These are phyloP conservation scores for Aspergillus ochraceoroseus DNA, from an alignment of 2,329 filamentous ascomycete genomes.

Conservation along the genomic window DNA sequence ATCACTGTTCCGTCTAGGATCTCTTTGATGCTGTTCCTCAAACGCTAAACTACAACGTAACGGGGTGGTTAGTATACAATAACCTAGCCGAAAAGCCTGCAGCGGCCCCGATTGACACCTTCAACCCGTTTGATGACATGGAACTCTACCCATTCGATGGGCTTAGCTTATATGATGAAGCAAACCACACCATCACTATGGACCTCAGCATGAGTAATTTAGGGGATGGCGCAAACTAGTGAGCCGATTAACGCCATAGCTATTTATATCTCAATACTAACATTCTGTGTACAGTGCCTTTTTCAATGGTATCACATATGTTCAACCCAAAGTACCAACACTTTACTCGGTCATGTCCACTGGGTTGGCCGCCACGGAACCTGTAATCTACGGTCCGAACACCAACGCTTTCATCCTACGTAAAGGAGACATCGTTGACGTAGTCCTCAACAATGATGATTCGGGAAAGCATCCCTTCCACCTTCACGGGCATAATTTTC, in stretches of 20 bases:
- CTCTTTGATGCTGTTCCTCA: conserved; percentile 65
- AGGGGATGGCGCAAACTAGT: conserved; percentile 39
- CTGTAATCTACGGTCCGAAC: conserved; percentile 59
- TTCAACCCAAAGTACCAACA: conserved; percentile 66
- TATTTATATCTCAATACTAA: conserved; percentile 40
- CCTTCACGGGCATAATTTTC: conserved; percentile 72
- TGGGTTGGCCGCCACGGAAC: conserved; percentile 52
- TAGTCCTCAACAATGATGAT: conserved; percentile 40
- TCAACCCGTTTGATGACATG: conserved; percentile 57
- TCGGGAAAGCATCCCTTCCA: conserved; percentile 65
- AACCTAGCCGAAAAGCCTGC: conserved; percentile 39
- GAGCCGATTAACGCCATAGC: conserved; percentile 55
- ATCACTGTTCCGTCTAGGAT: conserved; percentile 33
- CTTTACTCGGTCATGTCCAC: conserved; percentile 67
- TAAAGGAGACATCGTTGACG: conserved; percentile 47
- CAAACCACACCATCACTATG: conserved; percentile 9
- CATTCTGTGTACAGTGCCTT: conserved; percentile 51
- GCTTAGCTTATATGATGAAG: conserved; percentile 6
- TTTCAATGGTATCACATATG: conserved; percentile 73
- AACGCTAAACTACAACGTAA: conserved; percentile 50
- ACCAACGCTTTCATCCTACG: conserved; percentile 62
- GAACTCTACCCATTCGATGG: conserved; percentile 41
- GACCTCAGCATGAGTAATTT: conserved; percentile 56
- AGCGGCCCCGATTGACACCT: conserved; percentile 54
- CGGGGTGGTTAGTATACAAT: conserved; percentile 51